Evolutionary conservation across 805 yeast species (phyloP), one percentile per base, ranked within the genome.

Genomic region (Teunomyces barrocoloradensis): DNA sequence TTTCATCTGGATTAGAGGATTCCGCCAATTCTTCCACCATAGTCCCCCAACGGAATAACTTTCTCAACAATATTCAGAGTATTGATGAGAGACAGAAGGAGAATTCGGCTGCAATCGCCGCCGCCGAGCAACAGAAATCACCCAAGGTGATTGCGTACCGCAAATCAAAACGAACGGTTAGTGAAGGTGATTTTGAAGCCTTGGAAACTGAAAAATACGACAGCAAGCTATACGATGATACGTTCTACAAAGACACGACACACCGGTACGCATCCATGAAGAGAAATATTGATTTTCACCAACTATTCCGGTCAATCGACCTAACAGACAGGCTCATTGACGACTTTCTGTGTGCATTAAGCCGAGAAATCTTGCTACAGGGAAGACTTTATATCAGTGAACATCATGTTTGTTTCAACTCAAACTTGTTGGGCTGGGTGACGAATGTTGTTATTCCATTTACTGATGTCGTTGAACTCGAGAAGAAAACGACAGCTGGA

Each of bases 381-480:
- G 91, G 91, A 13, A 74, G 79, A 51, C 57, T 85, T 58, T 85
- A 80, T 60, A 63, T 85, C 5, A 74, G 82, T 36, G 80, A 80
- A 47, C 68, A 71, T 46, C 75, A 74, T 55, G 62, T 85, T 13
- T 77, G 84, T 54, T 85, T 85, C 64, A 81, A 82, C 53, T 81
- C 89, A 1, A 84, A 82, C 53, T 77, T 85, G 40, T 68, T 85
- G 47, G 89, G 89, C 0, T 77, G 84, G 75, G 82, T 81, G 1
- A 84, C 88, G 1, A 78, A 78, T 50, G 58, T 83, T 15, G 59
- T 74, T 3, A 74, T 85, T 4, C 81, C 87, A 2, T 70, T 83
- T 44, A 77, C 72, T 46, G 87, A 85, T 53, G 80, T 85, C 18
- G 74, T 82, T 27, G 81, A 79, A 52, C 73, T 85, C 17, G 85